phyloP scores from a whole-genome alignment of 1,284 basidiomycete species.

The Trichosporon coremiiforme region DNA sequence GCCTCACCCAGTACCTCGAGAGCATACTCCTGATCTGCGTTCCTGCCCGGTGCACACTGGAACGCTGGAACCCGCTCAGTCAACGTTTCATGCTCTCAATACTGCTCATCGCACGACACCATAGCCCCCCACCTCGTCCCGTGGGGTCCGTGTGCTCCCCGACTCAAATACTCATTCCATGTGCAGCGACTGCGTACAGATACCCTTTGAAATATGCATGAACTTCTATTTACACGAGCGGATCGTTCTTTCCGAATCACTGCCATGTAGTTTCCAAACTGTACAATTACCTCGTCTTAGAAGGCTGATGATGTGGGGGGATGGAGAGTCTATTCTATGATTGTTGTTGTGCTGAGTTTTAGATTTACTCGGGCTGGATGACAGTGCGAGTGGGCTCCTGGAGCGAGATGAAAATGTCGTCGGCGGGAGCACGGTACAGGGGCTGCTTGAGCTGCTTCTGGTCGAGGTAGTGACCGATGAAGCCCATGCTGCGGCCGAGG shows the following conservation, averaged over 20 bases:
- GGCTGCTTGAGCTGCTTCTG: conserved; percentile 92
- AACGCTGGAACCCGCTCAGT: no score
- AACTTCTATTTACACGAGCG: conserved; percentile 10
- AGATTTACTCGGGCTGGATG: conserved; percentile 12
- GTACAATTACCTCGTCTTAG: not conserved
- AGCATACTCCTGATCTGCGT: no score
- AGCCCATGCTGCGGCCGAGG: conserved; percentile 94
- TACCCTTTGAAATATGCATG: not conserved
- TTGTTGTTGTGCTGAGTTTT: not conserved
- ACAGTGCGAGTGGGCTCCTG: conserved; percentile 20
- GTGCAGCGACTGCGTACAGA: not conserved
- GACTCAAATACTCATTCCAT: not conserved
- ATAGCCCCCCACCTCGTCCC: not conserved
- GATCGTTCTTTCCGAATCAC: no score
- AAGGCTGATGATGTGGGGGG: no score
- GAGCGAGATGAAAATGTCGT: conserved; percentile 31
- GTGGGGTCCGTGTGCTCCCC: no score
- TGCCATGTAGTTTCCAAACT: not conserved
- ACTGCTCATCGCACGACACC: no score
- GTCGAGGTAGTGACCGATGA: conserved; percentile 66
- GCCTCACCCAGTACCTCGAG: no score
- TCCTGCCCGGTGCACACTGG: no score
- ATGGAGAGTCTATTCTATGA: conserved; percentile 2
- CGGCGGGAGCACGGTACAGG: conserved; percentile 66
- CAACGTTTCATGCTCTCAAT: not conserved